phyloP scores from a whole-genome alignment of 352 stramenopile species.

The Pythium utonaiense region DNA sequence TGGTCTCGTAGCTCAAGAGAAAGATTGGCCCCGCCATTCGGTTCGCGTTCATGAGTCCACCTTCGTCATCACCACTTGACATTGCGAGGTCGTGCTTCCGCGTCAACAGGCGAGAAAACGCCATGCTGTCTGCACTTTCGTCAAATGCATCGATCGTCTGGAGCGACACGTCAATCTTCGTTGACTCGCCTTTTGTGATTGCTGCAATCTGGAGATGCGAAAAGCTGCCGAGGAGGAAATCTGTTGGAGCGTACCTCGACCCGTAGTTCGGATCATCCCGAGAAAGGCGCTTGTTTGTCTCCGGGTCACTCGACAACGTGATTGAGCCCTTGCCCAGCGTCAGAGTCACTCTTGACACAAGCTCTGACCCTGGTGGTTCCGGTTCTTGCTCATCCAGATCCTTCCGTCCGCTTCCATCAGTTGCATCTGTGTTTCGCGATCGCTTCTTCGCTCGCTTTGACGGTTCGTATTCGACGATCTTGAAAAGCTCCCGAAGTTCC shows the following conservation, averaged over 20 bases:
- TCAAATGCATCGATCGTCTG: constrained; percentile 86
- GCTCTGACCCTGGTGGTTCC: constrained; percentile 33
- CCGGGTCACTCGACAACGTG: constrained; percentile 68
- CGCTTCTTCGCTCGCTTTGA: constrained; percentile 59
- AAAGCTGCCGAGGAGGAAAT: constrained; percentile 79
- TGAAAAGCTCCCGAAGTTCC: constrained; percentile 83
- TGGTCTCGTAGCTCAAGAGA: constrained; percentile 82
- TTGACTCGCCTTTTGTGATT: constrained; percentile 60
- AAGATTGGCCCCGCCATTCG: constrained; percentile 78
- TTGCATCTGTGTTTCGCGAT: constrained; percentile 28
- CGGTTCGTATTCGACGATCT: constrained; percentile 83
- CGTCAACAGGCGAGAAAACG: constrained; percentile 76
- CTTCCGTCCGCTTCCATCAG: constrained; percentile 21
- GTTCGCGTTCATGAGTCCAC: constrained; percentile 48
- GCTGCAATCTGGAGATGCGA: constrained; percentile 72
- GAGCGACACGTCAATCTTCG: constrained; percentile 80
- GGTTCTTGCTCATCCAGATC: constrained; percentile 27
- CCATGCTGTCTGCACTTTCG: constrained; percentile 79
- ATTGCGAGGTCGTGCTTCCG: constrained; percentile 45
- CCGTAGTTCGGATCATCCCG: constrained; percentile 65
- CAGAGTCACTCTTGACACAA: constrained; percentile 74
- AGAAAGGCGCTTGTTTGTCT: constrained; percentile 59
- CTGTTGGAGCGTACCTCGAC: constrained; percentile 59
- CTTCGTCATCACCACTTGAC: constrained; percentile 36
- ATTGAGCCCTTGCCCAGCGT: constrained; percentile 70